phyloP scores from a whole-genome alignment of 2,329 filamentous ascomycete species.

The Fusarium napiforme region DNA sequence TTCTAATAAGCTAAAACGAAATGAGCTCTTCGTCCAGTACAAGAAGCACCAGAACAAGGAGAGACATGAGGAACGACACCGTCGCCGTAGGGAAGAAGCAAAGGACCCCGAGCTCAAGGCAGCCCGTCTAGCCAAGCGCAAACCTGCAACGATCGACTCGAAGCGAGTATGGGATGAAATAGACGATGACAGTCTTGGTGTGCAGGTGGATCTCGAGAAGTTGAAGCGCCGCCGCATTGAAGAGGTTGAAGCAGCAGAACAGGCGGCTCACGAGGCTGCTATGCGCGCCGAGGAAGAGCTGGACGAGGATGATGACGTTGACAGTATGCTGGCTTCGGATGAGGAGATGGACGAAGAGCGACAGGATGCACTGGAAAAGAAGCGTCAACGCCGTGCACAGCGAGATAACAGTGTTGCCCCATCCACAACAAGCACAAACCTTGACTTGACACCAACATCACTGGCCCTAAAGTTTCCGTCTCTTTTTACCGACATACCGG shows the following conservation, averaged over 20 bases:
- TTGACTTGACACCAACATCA: slow-evolving; percentile 70
- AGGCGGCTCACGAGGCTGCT: slow-evolving; percentile 58
- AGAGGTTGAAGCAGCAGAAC: slow-evolving; percentile 63
- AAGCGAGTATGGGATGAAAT: slow-evolving; percentile 92
- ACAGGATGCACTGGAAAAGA: slow-evolving; percentile 55
- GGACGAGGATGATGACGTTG: slow-evolving; percentile 68
- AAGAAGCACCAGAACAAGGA: slow-evolving; percentile 81
- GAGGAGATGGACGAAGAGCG: slow-evolving; percentile 64
- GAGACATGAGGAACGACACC: slow-evolving; percentile 80
- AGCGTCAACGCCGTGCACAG: slow-evolving; percentile 57
- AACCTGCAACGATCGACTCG: slow-evolving; percentile 83
- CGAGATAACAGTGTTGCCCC: slow-evolving; percentile 64
- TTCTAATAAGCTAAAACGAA: slow-evolving; percentile 82
- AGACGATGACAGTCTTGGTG: slow-evolving; percentile 68
- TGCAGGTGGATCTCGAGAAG: slow-evolving; percentile 68
- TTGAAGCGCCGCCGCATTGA: slow-evolving; percentile 67
- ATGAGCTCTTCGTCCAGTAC: slow-evolving; percentile 80
- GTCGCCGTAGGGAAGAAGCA: slow-evolving; percentile 84
- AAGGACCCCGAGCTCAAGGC: slow-evolving; percentile 81
- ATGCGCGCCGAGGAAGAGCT: slow-evolving; percentile 45
- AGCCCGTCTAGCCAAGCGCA: slow-evolving; percentile 79
- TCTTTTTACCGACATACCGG: slow-evolving; percentile 69
- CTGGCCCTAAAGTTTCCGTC: slow-evolving; percentile 70
- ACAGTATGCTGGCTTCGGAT: slow-evolving; percentile 83
- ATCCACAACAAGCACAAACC: slow-evolving; percentile 71